Evolutionary conservation across 768 basidiomycete genomes (phyloP).

Genomic region (Punctularia strigosozonata): DNA sequence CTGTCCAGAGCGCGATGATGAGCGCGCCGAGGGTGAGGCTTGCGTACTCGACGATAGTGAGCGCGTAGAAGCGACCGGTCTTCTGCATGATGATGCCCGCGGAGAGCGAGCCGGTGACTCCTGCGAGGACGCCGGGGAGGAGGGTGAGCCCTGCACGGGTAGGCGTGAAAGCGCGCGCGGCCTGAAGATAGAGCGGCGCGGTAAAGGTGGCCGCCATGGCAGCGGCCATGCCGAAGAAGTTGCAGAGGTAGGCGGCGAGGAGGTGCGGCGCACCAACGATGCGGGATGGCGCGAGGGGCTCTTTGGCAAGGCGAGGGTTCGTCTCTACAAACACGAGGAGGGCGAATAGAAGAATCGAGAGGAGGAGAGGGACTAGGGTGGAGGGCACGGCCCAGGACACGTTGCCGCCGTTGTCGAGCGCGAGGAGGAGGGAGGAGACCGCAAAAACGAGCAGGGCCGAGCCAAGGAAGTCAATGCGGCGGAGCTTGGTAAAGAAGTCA

Average conservation of each 20-base stretch:
- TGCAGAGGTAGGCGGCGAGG: slow-evolving; percentile 43
- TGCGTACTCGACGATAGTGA: slow-evolving; percentile 33
- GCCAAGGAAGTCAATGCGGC: slow-evolving; percentile 52
- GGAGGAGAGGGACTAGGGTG: slow-evolving; percentile 12
- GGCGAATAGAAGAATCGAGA: slow-evolving; percentile 8
- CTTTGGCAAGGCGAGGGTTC: slow-evolving; percentile 38
- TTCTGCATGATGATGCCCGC: slow-evolving; percentile 45
- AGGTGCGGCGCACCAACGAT: slow-evolving; percentile 40
- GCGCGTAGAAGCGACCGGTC: slow-evolving; percentile 42
- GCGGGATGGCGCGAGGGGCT: slow-evolving; percentile 46
- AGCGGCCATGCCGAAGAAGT: slow-evolving; percentile 42
- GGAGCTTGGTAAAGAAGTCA: slow-evolving; percentile 38
- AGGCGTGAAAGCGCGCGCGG: slow-evolving; percentile 35
- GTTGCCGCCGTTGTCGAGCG: slow-evolving; percentile 32
- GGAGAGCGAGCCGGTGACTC: slow-evolving; percentile 34
- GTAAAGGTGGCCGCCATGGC: slow-evolving; percentile 37
- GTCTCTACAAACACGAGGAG: slow-evolving; percentile 26
- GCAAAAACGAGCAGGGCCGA: slow-evolving; percentile 42
- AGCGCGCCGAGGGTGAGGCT: slow-evolving; percentile 26
- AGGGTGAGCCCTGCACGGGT: slow-evolving; percentile 41
- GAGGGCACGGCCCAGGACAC: slow-evolving; percentile 15
- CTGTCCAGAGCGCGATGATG: slow-evolving; percentile 27
- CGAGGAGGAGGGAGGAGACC: slow-evolving; percentile 45
- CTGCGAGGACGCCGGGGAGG: slow-evolving; percentile 33
- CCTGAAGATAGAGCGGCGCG: slow-evolving; percentile 46